These are phyloP conservation scores for Hypoxylon sp. DNA, from an alignment of 2,329 filamentous ascomycete genomes.

Conservation along the genomic window DNA sequence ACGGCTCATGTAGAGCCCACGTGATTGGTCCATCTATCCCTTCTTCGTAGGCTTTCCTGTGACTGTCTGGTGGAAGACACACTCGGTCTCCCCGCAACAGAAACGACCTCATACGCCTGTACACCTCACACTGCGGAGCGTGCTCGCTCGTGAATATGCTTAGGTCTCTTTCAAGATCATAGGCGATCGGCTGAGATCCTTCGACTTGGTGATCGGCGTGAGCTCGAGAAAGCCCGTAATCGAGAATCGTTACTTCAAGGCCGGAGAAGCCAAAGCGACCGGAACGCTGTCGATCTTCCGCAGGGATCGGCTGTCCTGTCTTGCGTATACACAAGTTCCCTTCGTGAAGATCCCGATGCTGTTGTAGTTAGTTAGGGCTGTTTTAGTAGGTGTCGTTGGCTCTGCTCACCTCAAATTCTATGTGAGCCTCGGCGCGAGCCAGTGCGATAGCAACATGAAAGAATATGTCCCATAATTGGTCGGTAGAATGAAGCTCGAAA, in stretches of 20 bases:
- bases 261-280: constrained; percentile 71
- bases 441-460: constrained; percentile 72
- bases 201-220: constrained; percentile 57
- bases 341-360: constrained; percentile 77
- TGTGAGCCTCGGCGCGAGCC: constrained; percentile 70
- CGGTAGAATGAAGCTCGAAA: constrained; percentile 63
- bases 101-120: constrained; percentile 74
- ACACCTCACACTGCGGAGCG: constrained; percentile 72
- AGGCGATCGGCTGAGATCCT: constrained; percentile 62
- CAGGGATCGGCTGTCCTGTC: constrained; percentile 55
- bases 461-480: constrained; percentile 75
- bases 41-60: constrained; percentile 63
- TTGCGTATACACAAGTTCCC: constrained; percentile 73
- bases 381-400: background rate
- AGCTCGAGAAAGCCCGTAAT: constrained; percentile 75
- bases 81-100: constrained; percentile 66
- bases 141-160: constrained; percentile 73
- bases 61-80: constrained; percentile 64
- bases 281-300: constrained; percentile 51
- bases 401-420: constrained; percentile 70
- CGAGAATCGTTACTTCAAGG: constrained; percentile 74
- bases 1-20: constrained; percentile 70
- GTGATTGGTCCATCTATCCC: constrained; percentile 64
- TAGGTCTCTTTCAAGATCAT: constrained; percentile 73
- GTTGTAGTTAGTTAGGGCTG: constrained; percentile 25